Base-by-base conservation (phyloP, 2,329 filamentous ascomycete species). In the Penicillium sp. region DNA sequence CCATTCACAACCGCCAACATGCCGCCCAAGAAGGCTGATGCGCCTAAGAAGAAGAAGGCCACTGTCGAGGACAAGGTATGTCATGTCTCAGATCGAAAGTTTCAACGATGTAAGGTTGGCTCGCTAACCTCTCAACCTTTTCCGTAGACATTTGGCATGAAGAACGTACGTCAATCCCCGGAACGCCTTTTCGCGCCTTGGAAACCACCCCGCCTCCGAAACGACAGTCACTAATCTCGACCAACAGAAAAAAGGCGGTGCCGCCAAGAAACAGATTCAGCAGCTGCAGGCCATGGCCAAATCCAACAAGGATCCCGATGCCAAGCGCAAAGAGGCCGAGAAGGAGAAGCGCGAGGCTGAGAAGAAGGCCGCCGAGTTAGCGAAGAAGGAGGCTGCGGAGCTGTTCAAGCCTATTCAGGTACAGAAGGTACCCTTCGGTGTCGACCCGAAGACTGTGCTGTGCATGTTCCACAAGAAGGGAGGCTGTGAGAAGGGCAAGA, bases 401-500 rank as follows among this genome's bases (percentile, higher is more conserved):
- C 82, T 99, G 19, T 90, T 98, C 81, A 94, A 92, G 78, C 94
- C 95, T 2, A 90, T 95, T 3, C 94, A 98, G 79, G 85, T 92
- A n/a, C 95, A 99, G 76, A 99, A 98, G 78, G 92, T 98, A 4
- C 93, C 95, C 0, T 98, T 99, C 69, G 95, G 95, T 55, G 95
- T 98, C 58, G 95, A 99, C 72, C 95, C 95, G 16, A 99, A 99
- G 85, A 99, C 94, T 0, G 91, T 99, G 7, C 81, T 99, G 28
- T 99, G 95, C 76, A 89, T 96, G 63, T 99, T 97, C 78, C 97
- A 87, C 86, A 98, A 97, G 79, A 96, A 97, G 79, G 95, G 95
- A 37, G 89, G 92, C 74, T 99, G 95, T 75, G 95, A 99, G 69
- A 99, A 99, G 84, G 95, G 92, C 60, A 91, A 87, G 78, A 97